These are phyloP conservation scores for Rhodamnia argentea DNA, from an alignment of 345 rosid species.

Conservation along the genomic window DNA sequence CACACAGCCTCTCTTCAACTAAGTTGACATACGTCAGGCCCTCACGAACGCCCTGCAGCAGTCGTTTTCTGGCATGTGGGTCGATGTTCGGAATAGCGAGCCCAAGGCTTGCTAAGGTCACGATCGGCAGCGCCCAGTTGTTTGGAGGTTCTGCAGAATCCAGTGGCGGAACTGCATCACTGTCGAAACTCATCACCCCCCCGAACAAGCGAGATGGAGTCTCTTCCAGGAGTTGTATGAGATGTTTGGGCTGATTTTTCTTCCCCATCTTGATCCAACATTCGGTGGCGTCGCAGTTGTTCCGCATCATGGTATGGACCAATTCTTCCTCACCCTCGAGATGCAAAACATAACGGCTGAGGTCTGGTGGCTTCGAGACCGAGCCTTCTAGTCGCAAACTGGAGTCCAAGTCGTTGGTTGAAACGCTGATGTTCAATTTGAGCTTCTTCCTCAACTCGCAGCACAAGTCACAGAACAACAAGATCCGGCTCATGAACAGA, in stretches of 20 bases:
- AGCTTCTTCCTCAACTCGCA: slow-evolving; percentile 5
- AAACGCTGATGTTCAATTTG: slow-evolving; percentile 8
- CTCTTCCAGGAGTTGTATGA: slow-evolving; percentile 42
- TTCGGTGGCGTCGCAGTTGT: slow-evolving; percentile 52
- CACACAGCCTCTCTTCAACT: slow-evolving; percentile 31
- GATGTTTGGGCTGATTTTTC: slow-evolving; percentile 43
- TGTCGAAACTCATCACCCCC: slow-evolving; percentile 56
- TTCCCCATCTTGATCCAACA: slow-evolving; percentile 46
- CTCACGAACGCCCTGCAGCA: slow-evolving; percentile 44
- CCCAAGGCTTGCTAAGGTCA: slow-evolving; percentile 64
- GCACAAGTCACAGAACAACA: slow-evolving; percentile 14
- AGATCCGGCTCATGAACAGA: slow-evolving; percentile 27
- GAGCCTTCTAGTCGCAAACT: slow-evolving; percentile 8
- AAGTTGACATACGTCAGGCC: slow-evolving; percentile 39
- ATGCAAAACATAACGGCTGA: slow-evolving; percentile 57
- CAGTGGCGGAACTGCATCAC: slow-evolving; percentile 33
- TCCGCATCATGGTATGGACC: slow-evolving; percentile 40
- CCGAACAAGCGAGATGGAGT: slow-evolving; percentile 33
- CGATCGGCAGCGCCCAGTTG: slow-evolving; percentile 82
- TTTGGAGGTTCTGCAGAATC: slow-evolving; percentile 52
- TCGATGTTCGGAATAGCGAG: slow-evolving; percentile 46
- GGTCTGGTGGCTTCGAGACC: slow-evolving; percentile 19
- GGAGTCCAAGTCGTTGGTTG: slow-evolving; percentile 22
- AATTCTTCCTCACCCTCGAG: slow-evolving; percentile 80
- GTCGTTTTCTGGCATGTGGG: slow-evolving; percentile 7